A percentile compares a stretch with the other conserved stretches of the same genome.
Conservation (phyloP, 2,329 filamentous ascomycete genomes). For the Clonostachys solani region DNA sequence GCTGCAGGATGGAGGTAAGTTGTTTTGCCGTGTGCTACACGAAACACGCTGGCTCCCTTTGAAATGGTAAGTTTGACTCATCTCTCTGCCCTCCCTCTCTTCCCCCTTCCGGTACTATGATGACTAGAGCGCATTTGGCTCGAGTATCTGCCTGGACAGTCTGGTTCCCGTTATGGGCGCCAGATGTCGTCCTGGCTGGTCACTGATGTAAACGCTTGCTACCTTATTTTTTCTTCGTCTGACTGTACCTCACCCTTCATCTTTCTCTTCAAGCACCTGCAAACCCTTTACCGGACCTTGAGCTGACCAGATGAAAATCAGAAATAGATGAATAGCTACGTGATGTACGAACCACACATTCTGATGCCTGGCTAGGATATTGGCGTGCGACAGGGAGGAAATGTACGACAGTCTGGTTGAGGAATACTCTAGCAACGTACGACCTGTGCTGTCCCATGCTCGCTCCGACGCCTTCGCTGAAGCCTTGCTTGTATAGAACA, state of each 20-base stretch:
- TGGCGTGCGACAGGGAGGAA: constrained; percentile 90
- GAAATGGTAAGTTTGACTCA: constrained; percentile 28
- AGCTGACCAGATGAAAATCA: constrained; percentile 12
- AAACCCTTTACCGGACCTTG: not conserved
- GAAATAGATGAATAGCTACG: not conserved
- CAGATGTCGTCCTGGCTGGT: constrained; percentile 58
- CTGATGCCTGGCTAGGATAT: constrained; percentile 56
- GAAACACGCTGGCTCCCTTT: not conserved
- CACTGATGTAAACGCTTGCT: constrained; percentile 99
- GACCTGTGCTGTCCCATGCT: constrained; percentile 19
- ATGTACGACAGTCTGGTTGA: constrained; percentile 76
- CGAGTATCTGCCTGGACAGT: constrained; percentile 76
- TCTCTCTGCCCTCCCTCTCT: constrained; percentile 6
- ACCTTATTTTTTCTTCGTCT: constrained; percentile 57
- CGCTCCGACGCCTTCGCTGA: constrained; percentile 46
- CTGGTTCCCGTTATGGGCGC: constrained; percentile 74
- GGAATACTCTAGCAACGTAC: constrained; percentile 87
- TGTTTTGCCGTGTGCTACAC: constrained; percentile 3
- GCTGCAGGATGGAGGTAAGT: constrained; percentile 91
- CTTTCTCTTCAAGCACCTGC: no score
- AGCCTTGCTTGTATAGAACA: constrained; percentile 52
- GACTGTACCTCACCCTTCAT: not conserved
- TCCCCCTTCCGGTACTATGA: constrained; percentile 51
- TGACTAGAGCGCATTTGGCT: constrained; percentile 99
- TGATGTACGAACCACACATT: no score